These are phyloP conservation scores for Myxozyma geophila DNA, from an alignment of 805 yeast genomes.

Conservation along the genomic window DNA sequence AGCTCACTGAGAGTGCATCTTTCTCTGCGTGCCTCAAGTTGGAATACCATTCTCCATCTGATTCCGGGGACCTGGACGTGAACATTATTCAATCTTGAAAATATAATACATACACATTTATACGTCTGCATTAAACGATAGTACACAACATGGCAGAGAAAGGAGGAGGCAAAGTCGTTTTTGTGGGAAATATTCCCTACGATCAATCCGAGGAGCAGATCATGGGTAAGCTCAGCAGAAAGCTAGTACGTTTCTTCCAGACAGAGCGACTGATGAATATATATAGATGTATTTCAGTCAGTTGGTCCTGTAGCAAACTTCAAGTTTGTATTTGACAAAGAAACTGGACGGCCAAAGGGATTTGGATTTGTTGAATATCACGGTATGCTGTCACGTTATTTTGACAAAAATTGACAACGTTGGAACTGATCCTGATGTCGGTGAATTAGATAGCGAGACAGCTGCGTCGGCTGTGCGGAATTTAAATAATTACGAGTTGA, in stretches of 20 bases:
- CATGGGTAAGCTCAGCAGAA: conserved; percentile 40
- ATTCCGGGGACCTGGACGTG: neutral
- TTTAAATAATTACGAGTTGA: conserved; percentile 76
- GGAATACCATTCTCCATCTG: neutral
- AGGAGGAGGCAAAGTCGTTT: conserved; percentile 25
- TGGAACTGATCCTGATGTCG: neutral
- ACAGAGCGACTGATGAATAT: neutral
- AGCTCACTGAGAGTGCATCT: no score
- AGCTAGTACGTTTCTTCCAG: neutral
- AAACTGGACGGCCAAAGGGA: conserved; percentile 89
- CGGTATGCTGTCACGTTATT: conserved; percentile 43
- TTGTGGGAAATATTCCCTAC: conserved; percentile 83
- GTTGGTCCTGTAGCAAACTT: conserved; percentile 85
- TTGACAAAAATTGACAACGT: neutral
- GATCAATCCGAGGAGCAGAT: conserved; percentile 95
- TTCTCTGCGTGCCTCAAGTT: neutral
- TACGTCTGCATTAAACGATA: neutral
- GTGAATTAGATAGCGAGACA: conserved; percentile 63
- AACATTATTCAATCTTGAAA: neutral
- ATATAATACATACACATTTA: neutral
- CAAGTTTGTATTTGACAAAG: conserved; percentile 80
- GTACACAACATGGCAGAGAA: conserved; percentile 23
- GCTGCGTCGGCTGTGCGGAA: conserved; percentile 91
- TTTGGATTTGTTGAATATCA: conserved; percentile 84
- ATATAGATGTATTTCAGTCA: conserved; percentile 70